Evolutionary conservation across 305 asterid genomes (phyloP).

Genomic region (Fraxinus velutina): DNA sequence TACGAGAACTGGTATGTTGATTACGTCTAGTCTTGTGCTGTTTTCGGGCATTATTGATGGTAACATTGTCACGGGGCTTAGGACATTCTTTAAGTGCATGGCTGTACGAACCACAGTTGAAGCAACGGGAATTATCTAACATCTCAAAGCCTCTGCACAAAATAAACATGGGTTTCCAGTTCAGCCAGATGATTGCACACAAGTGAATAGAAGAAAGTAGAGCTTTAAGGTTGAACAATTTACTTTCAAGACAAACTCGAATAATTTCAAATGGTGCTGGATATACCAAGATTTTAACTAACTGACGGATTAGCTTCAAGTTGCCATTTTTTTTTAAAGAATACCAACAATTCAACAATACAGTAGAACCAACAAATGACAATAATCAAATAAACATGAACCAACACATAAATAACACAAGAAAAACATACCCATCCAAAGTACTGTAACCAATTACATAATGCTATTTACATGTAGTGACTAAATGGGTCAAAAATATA

Average conservation of each 20-base stretch:
- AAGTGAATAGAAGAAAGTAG: neutral
- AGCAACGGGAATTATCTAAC: conserved; percentile 72
- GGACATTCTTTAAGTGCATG: conserved; percentile 84
- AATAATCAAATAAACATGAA: conserved; percentile 2
- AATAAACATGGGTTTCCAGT: neutral
- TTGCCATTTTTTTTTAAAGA: neutral
- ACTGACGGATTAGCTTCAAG: neutral
- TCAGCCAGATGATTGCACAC: neutral
- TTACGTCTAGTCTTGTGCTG: conserved; percentile 60
- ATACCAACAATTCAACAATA: neutral
- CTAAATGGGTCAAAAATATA: conserved; percentile 30
- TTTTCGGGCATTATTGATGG: conserved; percentile 84
- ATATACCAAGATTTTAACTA: neutral
- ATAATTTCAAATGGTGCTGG: neutral
- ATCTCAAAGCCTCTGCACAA: conserved; percentile 51
- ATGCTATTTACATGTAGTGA: neutral
- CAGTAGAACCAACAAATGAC: neutral
- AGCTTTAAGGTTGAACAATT: neutral
- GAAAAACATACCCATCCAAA: conserved; percentile 52
- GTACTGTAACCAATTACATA: conserved; percentile 23
- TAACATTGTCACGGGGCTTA: conserved; percentile 74
- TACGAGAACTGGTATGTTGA: conserved; percentile 61
- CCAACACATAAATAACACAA: conserved; percentile 12
- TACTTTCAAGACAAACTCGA: neutral
- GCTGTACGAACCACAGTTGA: conserved; percentile 84